Evolutionary conservation across 345 rosid genomes (phyloP).

Genomic region (Rhizophora mangle): DNA sequence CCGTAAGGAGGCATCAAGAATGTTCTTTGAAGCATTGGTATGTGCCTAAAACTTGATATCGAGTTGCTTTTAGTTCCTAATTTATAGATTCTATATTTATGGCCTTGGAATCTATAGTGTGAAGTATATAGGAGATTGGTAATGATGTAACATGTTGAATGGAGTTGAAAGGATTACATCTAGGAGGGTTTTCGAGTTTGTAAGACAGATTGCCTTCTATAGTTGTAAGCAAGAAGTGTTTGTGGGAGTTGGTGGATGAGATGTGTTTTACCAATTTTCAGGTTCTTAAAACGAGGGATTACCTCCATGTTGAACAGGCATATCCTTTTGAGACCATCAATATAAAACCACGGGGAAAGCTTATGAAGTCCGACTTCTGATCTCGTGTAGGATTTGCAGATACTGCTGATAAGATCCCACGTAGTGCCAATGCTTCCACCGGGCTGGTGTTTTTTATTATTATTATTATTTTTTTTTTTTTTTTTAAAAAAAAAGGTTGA

Average conservation of each 20-base stretch:
- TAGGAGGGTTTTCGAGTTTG: no score
- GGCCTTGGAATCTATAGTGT: background rate
- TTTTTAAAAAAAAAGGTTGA: no score
- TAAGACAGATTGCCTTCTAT: background rate
- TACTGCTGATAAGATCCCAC: constrained; percentile 14
- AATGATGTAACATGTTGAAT: no score
- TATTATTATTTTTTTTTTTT: background rate
- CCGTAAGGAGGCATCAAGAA: constrained; percentile 95
- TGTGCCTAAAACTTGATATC: constrained; percentile 19
- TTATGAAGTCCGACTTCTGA: constrained; percentile 84
- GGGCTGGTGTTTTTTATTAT: constrained; percentile 2
- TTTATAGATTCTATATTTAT: background rate
- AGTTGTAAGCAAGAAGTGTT: background rate
- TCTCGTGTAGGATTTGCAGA: constrained; percentile 20
- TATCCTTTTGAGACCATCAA: constrained; percentile 61
- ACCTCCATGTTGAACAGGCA: constrained; percentile 81
- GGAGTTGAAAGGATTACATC: no score
- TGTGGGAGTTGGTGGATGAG: background rate
- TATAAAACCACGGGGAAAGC: constrained; percentile 68
- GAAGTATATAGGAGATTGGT: background rate
- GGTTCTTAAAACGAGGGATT: constrained; percentile 95
- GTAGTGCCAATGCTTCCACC: constrained; percentile 19
- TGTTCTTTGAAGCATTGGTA: constrained; percentile 99
- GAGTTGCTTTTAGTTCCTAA: background rate
- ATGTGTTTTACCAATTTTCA: constrained; percentile 19